Base-by-base conservation (phyloP, 2,329 filamentous ascomycete genomes). In the Penicillium paneum region DNA sequence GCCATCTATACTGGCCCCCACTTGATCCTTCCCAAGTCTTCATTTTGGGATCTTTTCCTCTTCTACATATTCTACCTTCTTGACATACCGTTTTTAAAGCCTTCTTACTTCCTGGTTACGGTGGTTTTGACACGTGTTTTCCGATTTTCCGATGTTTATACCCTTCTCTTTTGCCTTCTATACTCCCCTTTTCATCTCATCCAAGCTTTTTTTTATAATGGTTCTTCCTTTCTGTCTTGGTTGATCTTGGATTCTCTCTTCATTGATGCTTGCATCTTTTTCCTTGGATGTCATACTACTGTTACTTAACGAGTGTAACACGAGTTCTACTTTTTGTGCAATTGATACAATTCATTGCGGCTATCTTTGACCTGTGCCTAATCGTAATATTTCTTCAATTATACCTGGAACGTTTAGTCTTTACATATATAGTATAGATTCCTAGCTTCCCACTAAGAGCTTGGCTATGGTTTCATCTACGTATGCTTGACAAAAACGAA, bases 61-160 rank as follows among this genome's bases (percentile, higher is more conserved):
- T 40, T 44, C 12, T 50, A 43, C 40, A 54, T 54, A 54, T 50
- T 44, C 15, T 21, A 42, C 15, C 32, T 43, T 21, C 38, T 35
- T 35, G 28, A 46, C 29, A 38, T 43, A 38, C 46, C 19, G 5
- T 13, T 29, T 49, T 12, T 39, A 40, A 26, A 36, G n/a, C 11
- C n/a, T 31, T 11, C 26, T 24, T 32, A 31, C 32, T 34, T 44
- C 39, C n/a, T 44, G 52, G 34, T 54, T 31, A 44, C 46, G 52
- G 52, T 50, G 42, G 19, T 15, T 38, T 50, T 52, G 21, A 48
- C 28, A 48, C 21, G 49, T 46, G 49, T 40, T 39, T 32, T 39
- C 49, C 49, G 52, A 54, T 44, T 44, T 42, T 26, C 24, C 10
- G 42, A 54, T 50, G 39, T 39, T 35, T 54, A 54, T 54, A 54